A percentile compares a stretch with the other conserved stretches of the same genome.
Conservation (phyloP, 2,329 filamentous ascomycete species). For the Lasiodiplodia sp. region DNA sequence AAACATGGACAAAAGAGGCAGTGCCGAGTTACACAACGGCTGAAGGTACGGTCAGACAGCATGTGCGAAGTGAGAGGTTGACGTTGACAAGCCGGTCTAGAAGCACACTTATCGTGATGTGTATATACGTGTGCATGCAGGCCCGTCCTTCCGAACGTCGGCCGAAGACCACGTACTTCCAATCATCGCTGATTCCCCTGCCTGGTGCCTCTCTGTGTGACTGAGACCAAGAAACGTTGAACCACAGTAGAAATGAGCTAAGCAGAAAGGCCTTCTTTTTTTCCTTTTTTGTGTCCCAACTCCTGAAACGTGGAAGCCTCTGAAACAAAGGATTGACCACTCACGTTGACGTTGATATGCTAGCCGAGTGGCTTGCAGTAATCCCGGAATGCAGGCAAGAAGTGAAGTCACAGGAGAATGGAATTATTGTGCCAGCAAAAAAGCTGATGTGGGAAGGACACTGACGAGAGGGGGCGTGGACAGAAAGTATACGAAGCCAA, state of each 20-base stretch:
- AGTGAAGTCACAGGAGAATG: not conserved
- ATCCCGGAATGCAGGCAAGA: not conserved
- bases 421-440: not conserved
- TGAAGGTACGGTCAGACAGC: not conserved
- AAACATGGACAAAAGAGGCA: not conserved
- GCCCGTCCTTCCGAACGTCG: not conserved
- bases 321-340: not conserved
- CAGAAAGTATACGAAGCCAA: constrained; percentile 15
- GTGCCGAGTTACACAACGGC: not conserved
- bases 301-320: not conserved
- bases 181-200: not conserved
- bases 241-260: not conserved
- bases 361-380: not conserved
- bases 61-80: not conserved
- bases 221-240: too few relatives aligned
- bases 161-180: not conserved
- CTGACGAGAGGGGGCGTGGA: not conserved
- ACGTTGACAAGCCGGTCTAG: not conserved
- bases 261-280: not conserved
- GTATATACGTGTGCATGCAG: not conserved
- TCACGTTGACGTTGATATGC: not conserved
- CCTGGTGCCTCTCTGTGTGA: not conserved
- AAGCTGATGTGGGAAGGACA: constrained; percentile 1
- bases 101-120: constrained; percentile 1
- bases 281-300: not conserved